phyloP scores from a whole-genome alignment of 2,329 filamentous ascomycete genomes.

The Aureobasidium mangrovei region DNA sequence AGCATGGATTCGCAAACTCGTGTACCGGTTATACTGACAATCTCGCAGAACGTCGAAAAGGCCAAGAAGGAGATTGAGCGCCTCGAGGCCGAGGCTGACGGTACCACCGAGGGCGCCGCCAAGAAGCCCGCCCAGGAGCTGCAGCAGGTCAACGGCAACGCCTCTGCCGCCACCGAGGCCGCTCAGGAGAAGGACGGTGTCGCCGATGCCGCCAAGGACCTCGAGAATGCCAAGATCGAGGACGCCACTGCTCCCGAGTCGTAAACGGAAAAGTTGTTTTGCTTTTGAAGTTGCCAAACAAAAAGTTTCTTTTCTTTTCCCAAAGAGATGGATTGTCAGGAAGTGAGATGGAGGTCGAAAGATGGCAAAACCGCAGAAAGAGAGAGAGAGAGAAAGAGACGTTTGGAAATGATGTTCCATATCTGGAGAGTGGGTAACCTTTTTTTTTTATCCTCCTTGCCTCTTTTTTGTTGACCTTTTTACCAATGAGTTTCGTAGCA shows the following conservation, averaged over 20 bases:
- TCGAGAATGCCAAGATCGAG: conserved; percentile 53
- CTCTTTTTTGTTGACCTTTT: neutral
- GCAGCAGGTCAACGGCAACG: conserved; percentile 44
- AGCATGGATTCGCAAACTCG: conserved; percentile 1
- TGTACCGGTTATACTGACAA: conserved; percentile 24
- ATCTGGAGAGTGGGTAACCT: neutral
- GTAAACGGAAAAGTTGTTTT: neutral
- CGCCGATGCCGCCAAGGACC: conserved; percentile 49
- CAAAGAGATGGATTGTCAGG: neutral
- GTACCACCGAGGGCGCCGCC: conserved; percentile 46
- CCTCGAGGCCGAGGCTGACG: conserved; percentile 61
- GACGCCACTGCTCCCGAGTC: conserved; percentile 27
- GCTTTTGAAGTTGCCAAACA: neutral
- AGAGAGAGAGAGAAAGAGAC: neutral
- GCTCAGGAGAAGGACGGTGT: conserved; percentile 51
- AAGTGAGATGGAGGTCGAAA: neutral
- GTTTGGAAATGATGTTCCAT: neutral
- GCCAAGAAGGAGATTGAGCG: conserved; percentile 91
- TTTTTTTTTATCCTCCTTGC: neutral
- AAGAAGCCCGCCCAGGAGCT: conserved; percentile 47
- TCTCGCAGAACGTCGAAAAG: conserved; percentile 82
- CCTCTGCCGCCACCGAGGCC: conserved; percentile 45
- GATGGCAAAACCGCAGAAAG: neutral
- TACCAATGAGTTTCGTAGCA: neutral
- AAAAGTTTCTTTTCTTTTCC: neutral